Evolutionary conservation across 2,329 filamentous ascomycete species (phyloP), one percentile per base, ranked within the genome.

Genomic region (Beauveria rudraprayagi): DNA sequence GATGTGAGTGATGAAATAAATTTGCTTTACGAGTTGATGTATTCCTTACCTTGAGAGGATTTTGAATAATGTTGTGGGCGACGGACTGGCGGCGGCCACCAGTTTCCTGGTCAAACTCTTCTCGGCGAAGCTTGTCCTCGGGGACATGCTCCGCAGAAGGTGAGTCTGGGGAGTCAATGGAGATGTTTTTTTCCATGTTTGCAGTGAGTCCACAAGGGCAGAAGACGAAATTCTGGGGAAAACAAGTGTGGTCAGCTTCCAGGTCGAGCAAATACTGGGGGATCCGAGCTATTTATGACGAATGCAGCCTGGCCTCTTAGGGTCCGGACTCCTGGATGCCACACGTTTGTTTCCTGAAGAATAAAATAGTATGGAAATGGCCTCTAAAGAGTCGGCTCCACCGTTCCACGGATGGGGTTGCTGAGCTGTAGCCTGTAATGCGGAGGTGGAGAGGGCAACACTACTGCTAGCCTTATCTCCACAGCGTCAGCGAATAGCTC

Each of bases 61-160:
- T 73, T 54, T 72, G 62, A 37, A 73, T 66, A 34, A 73, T 67
- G 65, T 73, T 73, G 57, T 69, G 58, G 16, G 70, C 71, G 22
- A 63, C 62, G 4, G 71, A 67, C 51, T 65, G 54, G 46, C 66
- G 68, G 7, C 64, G 66, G 5, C 64, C 62, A 22, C 52, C 44
- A 11, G 19, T n/a, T 53, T 65, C 63, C 19, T 57, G 40, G 52
- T 51, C 22, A 0, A 44, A 34, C 5, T 26, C 60, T 47, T 63
- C 62, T 17, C 56, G 28, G 46, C 46, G 28, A 40, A 50, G 26
- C 11, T 64, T 43, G n/a, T 37, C 47, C 22, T 56, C 57, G 43
- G 43, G 46, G 37, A 61, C 50, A 37, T 62, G 54, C 60, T 65
- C 64, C 16, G 61, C 59, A 40, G 58, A 53, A 34, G 54, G 46